A percentile compares a stretch with the other conserved stretches of the same genome.
Conservation (phyloP, 1,139 yeast genomes). For the Blastobotrys aristatus region DNA sequence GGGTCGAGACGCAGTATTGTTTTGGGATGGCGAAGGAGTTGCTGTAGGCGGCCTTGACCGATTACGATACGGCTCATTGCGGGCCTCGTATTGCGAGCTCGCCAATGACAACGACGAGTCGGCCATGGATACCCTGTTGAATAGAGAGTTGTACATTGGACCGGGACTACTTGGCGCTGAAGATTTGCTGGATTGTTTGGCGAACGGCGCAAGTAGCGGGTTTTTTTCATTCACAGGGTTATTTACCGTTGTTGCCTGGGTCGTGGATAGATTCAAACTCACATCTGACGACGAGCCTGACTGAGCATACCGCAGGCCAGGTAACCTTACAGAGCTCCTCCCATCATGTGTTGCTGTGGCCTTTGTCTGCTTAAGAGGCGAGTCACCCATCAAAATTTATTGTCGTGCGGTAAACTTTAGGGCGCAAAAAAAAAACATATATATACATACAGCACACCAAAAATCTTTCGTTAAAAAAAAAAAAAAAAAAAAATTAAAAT, state of each 20-base stretch:
- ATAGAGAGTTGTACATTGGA: constrained; percentile 1
- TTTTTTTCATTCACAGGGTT: constrained; percentile 5
- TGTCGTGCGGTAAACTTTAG: no score
- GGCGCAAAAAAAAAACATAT: no score
- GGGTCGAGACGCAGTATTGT: not conserved
- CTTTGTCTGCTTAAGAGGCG: no score
- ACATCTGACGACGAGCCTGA: constrained; percentile 1
- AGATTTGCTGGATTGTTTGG: not conserved
- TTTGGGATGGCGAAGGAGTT: not conserved
- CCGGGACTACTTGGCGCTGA: not conserved
- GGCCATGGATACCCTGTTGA: not conserved
- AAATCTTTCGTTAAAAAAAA: no score
- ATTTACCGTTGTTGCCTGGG: not conserved
- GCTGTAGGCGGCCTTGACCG: not conserved
- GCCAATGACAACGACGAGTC: not conserved
- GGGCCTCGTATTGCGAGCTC: constrained; percentile 4
- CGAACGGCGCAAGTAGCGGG: constrained; percentile 12
- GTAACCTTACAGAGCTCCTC: no score
- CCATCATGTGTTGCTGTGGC: no score
- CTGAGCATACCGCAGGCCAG: no score
- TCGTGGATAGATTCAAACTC: not conserved
- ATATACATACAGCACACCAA: no score
- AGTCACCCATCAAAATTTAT: no score
- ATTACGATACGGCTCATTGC: not conserved
- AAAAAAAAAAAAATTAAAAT: no score